These are phyloP conservation scores for Aspergillus tubingensis DNA, from an alignment of 2,329 filamentous ascomycete genomes.

Conservation along the genomic window DNA sequence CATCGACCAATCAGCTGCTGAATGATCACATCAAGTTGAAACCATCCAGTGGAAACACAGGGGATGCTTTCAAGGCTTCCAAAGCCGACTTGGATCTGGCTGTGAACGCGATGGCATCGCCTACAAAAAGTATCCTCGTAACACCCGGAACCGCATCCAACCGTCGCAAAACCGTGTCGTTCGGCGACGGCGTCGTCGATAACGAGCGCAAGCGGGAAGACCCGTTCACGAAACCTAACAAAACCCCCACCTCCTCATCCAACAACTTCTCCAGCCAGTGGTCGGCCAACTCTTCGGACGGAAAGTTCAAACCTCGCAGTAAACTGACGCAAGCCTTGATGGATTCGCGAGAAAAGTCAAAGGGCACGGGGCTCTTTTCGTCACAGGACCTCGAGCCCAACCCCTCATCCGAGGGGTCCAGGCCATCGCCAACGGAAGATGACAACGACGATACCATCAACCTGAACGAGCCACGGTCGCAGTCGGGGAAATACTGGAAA, in stretches of 20 bases:
- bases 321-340: constrained; percentile 44
- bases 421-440: constrained; percentile 26
- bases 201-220: constrained; percentile 55
- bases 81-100: constrained; percentile 28
- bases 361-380: constrained; percentile 22
- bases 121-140: constrained; percentile 65
- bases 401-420: constrained; percentile 17
- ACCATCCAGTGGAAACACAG: constrained; percentile 22
- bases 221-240: constrained; percentile 46
- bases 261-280: constrained; percentile 52
- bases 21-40: constrained; percentile 26
- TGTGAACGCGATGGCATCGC: constrained; percentile 46
- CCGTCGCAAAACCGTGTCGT: constrained; percentile 63
- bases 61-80: constrained; percentile 21
- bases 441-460: constrained; percentile 55
- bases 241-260: constrained; percentile 48
- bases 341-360: constrained; percentile 42
- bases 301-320: constrained; percentile 39
- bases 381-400: constrained; percentile 16
- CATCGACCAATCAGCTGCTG: constrained; percentile 20
- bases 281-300: constrained; percentile 36
- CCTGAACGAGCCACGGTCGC: constrained; percentile 56
- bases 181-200: constrained; percentile 58
- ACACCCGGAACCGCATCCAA: constrained; percentile 61
- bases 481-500: constrained; percentile 65